A percentile compares a stretch with the other conserved stretches of the same genome.
These are phyloP conservation scores for Stephanodiscus triporus DNA, from an alignment of 108 stramenopile genomes.

Conservation along the genomic window DNA sequence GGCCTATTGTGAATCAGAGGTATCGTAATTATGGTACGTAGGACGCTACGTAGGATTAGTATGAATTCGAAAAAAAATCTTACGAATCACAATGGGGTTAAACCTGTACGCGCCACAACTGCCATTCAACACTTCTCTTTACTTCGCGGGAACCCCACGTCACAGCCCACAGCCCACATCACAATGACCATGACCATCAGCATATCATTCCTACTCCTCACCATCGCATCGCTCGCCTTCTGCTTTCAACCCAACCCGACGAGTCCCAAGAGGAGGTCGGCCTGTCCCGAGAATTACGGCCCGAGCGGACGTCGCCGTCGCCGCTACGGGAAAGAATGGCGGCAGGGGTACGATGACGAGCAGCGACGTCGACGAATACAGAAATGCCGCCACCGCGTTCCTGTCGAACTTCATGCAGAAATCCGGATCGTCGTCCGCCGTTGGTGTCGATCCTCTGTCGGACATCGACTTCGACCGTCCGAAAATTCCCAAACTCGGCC, in stretches of 20 bases:
- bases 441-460: constrained; percentile 12
- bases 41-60: too few species aligned
- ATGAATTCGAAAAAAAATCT: too few species aligned
- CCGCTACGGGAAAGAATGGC: background rate
- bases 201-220: background rate
- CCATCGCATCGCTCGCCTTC: background rate
- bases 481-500: constrained; percentile 29
- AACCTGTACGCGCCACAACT: too few species aligned
- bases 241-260: background rate
- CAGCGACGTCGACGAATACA: constrained; percentile 57
- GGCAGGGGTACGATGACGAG: background rate
- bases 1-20: too few species aligned
- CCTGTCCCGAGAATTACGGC: too few species aligned
- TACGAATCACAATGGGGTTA: too few species aligned
- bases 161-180: too few species aligned
- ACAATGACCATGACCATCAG: background rate
- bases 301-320: background rate
- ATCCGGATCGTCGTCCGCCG: background rate
- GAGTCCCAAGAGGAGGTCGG: background rate
- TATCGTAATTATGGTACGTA: too few species aligned
- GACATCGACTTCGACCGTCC: constrained; percentile 41
- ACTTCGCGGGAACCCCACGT: too few species aligned
- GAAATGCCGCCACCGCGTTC: constrained; percentile 58
- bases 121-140: too few species aligned
- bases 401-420: constrained; percentile 74